Conservation (phyloP, 257 asterid species). For the Cordia subcordata region DNA sequence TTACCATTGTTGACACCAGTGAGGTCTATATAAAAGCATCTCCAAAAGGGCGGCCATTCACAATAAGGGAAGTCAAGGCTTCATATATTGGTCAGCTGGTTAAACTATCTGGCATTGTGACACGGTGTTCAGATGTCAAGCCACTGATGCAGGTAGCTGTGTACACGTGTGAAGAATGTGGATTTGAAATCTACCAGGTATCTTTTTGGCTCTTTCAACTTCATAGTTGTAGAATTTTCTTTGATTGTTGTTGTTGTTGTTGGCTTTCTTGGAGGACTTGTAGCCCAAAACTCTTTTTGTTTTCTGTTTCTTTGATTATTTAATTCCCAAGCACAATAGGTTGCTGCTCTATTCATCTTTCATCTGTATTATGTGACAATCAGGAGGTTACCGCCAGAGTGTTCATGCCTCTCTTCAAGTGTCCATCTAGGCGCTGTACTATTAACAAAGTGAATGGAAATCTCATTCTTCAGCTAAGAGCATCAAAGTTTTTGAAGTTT, state of each 20-base stretch:
- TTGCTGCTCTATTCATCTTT: not conserved
- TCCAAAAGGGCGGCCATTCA: constrained; percentile 75
- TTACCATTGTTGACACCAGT: constrained; percentile 43
- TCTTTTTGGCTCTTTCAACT: not conserved
- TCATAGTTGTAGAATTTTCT: not conserved
- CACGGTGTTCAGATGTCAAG: constrained; percentile 94
- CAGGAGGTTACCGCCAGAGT: constrained; percentile 95
- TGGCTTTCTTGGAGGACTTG: no score
- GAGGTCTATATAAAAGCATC: constrained; percentile 86
- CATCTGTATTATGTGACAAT: constrained; percentile 5
- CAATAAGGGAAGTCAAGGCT: constrained; percentile 96
- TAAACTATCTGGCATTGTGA: constrained; percentile 84
- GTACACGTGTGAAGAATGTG: constrained; percentile 96
- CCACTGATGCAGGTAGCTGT: constrained; percentile 98
- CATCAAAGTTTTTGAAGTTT: constrained; percentile 86
- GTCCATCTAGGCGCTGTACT: constrained; percentile 74
- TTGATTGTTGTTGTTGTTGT: not conserved
- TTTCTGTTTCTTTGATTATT: no score
- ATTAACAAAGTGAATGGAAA: constrained; percentile 70
- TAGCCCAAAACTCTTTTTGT: no score
- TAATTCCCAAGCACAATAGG: not conserved
- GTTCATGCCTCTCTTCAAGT: constrained; percentile 89
- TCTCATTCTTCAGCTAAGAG: constrained; percentile 87
- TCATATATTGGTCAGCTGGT: constrained; percentile 93
- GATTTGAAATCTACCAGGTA: constrained; percentile 98